phyloP scores from a whole-genome alignment of 805 yeast genomes.

The Priceomyces castillae region DNA sequence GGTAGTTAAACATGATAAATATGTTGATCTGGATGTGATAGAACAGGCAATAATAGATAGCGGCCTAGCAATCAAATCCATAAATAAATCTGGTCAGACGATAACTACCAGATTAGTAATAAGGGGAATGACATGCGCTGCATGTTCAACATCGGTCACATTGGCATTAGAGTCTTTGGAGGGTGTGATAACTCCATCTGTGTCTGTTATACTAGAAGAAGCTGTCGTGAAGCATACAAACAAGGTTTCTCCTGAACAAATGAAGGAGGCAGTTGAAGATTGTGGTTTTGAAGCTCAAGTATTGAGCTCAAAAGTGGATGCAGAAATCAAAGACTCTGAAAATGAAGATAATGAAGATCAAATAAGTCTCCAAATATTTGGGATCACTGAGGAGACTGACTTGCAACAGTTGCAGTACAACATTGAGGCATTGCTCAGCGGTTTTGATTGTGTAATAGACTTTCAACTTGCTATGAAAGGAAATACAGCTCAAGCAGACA shows the following conservation, averaged over 20 bases:
- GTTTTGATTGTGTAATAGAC: slow-evolving; percentile 27
- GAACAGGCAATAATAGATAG: slow-evolving; percentile 32
- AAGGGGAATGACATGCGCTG: slow-evolving; percentile 85
- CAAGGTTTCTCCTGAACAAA: slow-evolving; percentile 25
- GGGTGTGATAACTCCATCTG: slow-evolving; percentile 55
- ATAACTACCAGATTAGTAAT: slow-evolving; percentile 3
- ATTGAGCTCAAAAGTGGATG: slow-evolving; percentile 1
- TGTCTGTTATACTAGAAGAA: slow-evolving; percentile 74
- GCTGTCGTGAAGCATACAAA: slow-evolving; percentile 56
- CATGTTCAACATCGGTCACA: slow-evolving; percentile 70
- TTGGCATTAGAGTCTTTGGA: slow-evolving; percentile 45
- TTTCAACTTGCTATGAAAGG: slow-evolving; percentile 23
- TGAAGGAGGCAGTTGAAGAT: slow-evolving; percentile 63
- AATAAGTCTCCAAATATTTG: slow-evolving; percentile 30
- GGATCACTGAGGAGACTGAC: slow-evolving; percentile 28
- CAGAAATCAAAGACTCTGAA: neutral
- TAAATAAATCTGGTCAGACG: neutral
- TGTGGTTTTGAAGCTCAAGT: slow-evolving; percentile 38
- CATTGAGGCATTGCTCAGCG: slow-evolving; percentile 37
- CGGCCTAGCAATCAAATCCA: slow-evolving; percentile 54
- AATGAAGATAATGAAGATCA: slow-evolving; percentile 24
- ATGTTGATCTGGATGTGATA: slow-evolving; percentile 13
- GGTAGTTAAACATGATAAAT: slow-evolving; percentile 43
- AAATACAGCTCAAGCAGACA: neutral
- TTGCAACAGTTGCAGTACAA: slow-evolving; percentile 32